phyloP scores from a whole-genome alignment of 2,329 filamentous ascomycete species.

The Hymenoscyphus salicellus region DNA sequence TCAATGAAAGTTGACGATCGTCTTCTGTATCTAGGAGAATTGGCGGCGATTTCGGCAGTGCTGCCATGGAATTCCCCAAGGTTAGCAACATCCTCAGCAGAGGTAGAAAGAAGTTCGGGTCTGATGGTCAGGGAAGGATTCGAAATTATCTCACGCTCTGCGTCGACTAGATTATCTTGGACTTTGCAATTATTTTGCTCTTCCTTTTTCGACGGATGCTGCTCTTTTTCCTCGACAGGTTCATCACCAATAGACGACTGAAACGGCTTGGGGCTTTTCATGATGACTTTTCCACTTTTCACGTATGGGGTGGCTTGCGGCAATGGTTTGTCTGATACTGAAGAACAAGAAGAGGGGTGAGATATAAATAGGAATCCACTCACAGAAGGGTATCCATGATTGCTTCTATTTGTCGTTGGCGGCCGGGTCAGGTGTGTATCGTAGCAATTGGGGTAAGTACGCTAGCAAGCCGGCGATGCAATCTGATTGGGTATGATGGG shows the following conservation, averaged over 20 bases:
- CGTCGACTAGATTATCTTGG: not conserved
- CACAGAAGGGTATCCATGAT: slow-evolving; percentile 19
- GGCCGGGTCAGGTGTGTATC: not conserved
- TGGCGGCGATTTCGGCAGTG: slow-evolving; percentile 88
- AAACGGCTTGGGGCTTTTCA: not conserved
- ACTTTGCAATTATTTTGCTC: not conserved
- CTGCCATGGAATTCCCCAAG: slow-evolving; percentile 44
- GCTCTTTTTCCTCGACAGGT: not conserved
- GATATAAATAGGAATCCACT: slow-evolving; percentile 5
- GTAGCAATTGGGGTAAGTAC: not conserved
- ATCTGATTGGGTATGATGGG: not conserved
- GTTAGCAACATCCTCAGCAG: slow-evolving; percentile 1
- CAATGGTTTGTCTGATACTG: not conserved
- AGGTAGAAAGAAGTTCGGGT: slow-evolving; percentile 9
- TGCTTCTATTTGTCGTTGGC: slow-evolving; percentile 1
- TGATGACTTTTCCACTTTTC: not conserved
- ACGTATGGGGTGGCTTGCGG: not conserved
- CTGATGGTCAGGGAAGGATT: slow-evolving; percentile 2
- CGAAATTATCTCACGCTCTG: not conserved
- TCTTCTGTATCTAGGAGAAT: slow-evolving; percentile 82
- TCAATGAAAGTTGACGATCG: slow-evolving; percentile 96
- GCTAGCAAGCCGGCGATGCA: not conserved
- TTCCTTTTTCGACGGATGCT: not conserved
- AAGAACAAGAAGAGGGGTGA: not conserved
- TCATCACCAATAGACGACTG: not conserved